A percentile compares a stretch with the other conserved stretches of the same genome.
phyloP scores from a whole-genome alignment of 2,329 filamentous ascomycete genomes.

The Paraphaeosphaeria sporulosa region DNA sequence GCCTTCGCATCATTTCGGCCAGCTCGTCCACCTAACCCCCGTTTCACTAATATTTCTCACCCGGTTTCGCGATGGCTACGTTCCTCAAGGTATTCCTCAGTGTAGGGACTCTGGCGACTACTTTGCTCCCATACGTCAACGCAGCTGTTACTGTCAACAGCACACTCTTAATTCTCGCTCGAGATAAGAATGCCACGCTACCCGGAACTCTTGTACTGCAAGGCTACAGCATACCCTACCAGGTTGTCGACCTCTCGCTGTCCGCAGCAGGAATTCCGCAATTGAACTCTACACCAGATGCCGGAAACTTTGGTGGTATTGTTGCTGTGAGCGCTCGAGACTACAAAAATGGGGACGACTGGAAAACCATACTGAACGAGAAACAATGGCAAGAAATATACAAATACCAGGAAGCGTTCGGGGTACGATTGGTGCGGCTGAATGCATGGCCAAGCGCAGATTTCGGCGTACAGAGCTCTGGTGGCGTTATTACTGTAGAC shows the following conservation, averaged over 20 bases:
- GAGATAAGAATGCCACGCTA: slow-evolving; percentile 55
- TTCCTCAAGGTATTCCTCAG: not conserved
- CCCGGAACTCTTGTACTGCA: slow-evolving; percentile 62
- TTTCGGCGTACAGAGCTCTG: slow-evolving; percentile 51
- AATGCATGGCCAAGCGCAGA: slow-evolving; percentile 62
- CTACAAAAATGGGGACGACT: slow-evolving; percentile 54
- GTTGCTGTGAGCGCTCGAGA: slow-evolving; percentile 60
- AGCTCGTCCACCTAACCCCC: not conserved
- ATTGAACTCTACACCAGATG: slow-evolving; percentile 56
- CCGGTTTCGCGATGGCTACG: not conserved
- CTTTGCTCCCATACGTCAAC: not conserved
- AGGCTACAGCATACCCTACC: slow-evolving; percentile 66
- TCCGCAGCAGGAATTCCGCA: slow-evolving; percentile 58
- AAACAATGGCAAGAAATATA: slow-evolving; percentile 64
- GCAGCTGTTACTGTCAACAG: slow-evolving; percentile 28
- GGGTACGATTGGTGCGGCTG: slow-evolving; percentile 65
- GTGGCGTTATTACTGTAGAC: slow-evolving; percentile 26
- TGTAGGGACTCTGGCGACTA: not conserved
- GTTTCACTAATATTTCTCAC: not conserved
- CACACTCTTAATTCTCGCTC: slow-evolving; percentile 63
- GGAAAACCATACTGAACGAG: slow-evolving; percentile 58
- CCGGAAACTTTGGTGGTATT: slow-evolving; percentile 66
- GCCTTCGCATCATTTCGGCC: not conserved
- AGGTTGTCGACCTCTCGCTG: slow-evolving; percentile 60
- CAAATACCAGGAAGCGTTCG: slow-evolving; percentile 63